Conservation (phyloP, 176 grass and related monocot species). For the Typha latifolia region DNA sequence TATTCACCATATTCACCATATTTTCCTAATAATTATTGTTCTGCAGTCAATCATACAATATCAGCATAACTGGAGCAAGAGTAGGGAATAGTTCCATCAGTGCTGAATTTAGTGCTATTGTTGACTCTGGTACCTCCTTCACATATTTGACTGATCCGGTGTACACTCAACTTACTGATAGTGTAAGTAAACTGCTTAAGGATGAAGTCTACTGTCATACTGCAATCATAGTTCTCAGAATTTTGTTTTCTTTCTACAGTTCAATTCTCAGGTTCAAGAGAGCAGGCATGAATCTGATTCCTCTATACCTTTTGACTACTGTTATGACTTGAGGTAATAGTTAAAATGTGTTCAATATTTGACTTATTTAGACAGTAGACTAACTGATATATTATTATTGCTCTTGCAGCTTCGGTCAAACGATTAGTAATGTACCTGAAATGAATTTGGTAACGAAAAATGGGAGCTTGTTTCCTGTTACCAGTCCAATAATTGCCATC, state of each 20-base stretch:
- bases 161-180: constrained; percentile 24
- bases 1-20: neutral
- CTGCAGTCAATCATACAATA: constrained; percentile 32
- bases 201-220: neutral
- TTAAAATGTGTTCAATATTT: neutral
- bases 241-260: constrained; percentile 22
- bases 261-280: constrained; percentile 20
- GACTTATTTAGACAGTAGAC: neutral
- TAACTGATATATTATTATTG: constrained; percentile 5
- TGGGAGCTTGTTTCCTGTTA: constrained; percentile 28
- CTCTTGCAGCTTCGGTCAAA: constrained; percentile 20
- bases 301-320: constrained; percentile 29
- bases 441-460: constrained; percentile 19
- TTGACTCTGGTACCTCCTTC: constrained; percentile 44
- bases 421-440: neutral
- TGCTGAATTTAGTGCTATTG: constrained; percentile 22
- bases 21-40: neutral
- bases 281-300: neutral
- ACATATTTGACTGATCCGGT: constrained; percentile 21
- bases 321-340: constrained; percentile 27
- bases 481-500: constrained; percentile 5
- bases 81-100: constrained; percentile 15
- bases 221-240: neutral
- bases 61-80: constrained; percentile 20
- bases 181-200: constrained; percentile 4